These are phyloP conservation scores for Backusella parvicylindrica DNA, from an alignment of 192 early-diverging fungal genomes.

Conservation along the genomic window DNA sequence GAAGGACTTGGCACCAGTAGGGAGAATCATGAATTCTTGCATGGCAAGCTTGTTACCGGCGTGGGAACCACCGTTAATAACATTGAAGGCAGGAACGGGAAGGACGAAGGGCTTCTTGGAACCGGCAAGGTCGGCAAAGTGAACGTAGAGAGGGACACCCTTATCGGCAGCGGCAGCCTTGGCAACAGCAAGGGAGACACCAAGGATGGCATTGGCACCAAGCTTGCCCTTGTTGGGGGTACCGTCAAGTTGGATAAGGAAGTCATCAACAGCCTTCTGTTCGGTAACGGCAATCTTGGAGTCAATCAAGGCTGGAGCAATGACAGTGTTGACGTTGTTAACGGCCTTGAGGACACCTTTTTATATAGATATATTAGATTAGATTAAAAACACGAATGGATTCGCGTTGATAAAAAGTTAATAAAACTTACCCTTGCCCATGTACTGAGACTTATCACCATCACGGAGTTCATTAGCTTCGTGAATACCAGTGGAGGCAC, in stretches of 20 bases:
- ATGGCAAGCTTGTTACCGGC: conserved; percentile 99
- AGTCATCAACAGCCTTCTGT: conserved; percentile 87
- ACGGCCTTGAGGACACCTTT: conserved; percentile 89
- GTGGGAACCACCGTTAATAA: conserved; percentile 99
- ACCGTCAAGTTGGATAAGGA: conserved; percentile 90
- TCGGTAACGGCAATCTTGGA: conserved; percentile 81
- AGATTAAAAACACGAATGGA: background rate
- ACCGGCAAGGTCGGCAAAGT: conserved; percentile 88
- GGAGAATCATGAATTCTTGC: conserved; percentile 99
- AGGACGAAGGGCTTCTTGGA: conserved; percentile 85
- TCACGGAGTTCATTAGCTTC: conserved; percentile 99
- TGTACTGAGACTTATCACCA: conserved; percentile 73
- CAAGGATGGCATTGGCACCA: conserved; percentile 98
- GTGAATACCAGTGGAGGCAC: conserved; percentile 98
- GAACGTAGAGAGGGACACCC: conserved; percentile 91
- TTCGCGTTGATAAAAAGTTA: too few relatives aligned
- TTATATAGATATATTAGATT: background rate
- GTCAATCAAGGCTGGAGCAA: conserved; percentile 80
- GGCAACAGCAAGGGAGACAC: conserved; percentile 94
- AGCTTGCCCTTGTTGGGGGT: conserved; percentile 94
- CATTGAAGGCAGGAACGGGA: conserved; percentile 97
- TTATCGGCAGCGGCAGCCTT: conserved; percentile 95
- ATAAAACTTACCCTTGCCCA: conserved; percentile 62
- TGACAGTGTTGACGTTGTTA: conserved; percentile 84
- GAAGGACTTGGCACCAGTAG: conserved; percentile 90